Base-by-base conservation (phyloP, 495 filamentous ascomycete genomes). In the Neurospora sp. region DNA sequence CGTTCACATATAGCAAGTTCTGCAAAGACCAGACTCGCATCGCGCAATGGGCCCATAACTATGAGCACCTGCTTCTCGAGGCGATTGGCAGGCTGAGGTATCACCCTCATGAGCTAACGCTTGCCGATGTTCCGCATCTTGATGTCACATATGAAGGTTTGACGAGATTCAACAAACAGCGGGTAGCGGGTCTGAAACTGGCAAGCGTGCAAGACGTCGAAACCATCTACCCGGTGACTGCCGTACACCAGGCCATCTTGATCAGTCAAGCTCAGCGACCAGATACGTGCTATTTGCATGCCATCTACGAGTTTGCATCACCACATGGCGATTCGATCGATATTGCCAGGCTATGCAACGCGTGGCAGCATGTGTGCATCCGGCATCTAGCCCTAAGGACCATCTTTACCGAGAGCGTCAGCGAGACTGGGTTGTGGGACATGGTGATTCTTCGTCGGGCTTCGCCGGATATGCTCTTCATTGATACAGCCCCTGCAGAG, bases 171-270 rank as follows among this genome's bases (percentile, higher is more conserved):
- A 84, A 85, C 75, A 79, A 82, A 6, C 81, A 85, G 9, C 84
- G 86, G 9, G 74, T 92, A 0, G 83, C 86, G 0, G 76, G 78
- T 7, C 78, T 90, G 16, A 86, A 86, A 7, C 81, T 92, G 0
- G 39, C 77, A 16, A 82, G 78, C 70, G 78, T 79, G 11, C 78
- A 78, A 11, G 83, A 85, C 31, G 77, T 86, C 38, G 82, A 93
- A 77, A 80, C 83, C 9, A 79, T 85, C 23, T 92, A 92, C 73
- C 90, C 90, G 5, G 90, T 88, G 72, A 90, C 90, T 9, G 86
- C 87, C 2, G 89, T 91, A 77, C 91, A 93, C 75, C 86, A 91
- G 75, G 90, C 87, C 41, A 87, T 93, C 23, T 76, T 93, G 10
- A 86, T 91, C 42, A 89, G 88, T 70, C 88, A 87, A 12, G 81